Base-by-base conservation (phyloP, 805 yeast species). In the Wilhelminamyces savonicus region DNA sequence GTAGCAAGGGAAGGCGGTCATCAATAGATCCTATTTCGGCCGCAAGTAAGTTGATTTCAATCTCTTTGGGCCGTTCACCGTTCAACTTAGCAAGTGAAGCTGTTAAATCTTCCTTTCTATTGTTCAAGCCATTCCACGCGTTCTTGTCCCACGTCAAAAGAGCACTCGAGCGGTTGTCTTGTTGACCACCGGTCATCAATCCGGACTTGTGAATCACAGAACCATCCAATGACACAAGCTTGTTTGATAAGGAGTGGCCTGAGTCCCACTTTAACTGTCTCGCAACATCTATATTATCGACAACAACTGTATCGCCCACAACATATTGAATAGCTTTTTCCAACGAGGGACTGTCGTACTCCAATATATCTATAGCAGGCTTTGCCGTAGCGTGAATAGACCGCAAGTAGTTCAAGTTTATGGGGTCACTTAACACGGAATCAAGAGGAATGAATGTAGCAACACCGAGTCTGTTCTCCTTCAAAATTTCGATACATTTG, bases 401-500 rank as follows among this genome's bases (percentile, higher is more conserved):
- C 41, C 94, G 63, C 18, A 82, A 54, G 28, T 67, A 61, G 15
- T 72, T 62, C 29, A 73, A 70, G 27, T 78, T 65, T 4, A 78
- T 63, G 21, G 59, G 67, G 2, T 76, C 74, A 7, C 66, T 71
- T 11, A 47, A 40, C 19, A 92, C 78, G 2, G 87, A 69, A 46
- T 87, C 92, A 29, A 92, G 59, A 0, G 98, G 97, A 35, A 92
- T 81, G 45, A 92, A 88, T 1, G 94, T 76, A 1, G 92, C 87
- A 6, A 72, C 69, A 27, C 97, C 97, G 9, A 81, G 65, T 40
- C 95, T 70, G 49, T 90, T 90, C 40, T 83, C 88, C 44, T 86
- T 84, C 50, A 90, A 61, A 33, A 80, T 81, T 7, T 76, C 74
- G 38, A 92, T 82, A 50, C 94, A 84, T 37, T 77, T 76, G 34